Evolutionary conservation across 2,329 filamentous ascomycete genomes (phyloP).

Genomic region (Calonectria montana): DNA sequence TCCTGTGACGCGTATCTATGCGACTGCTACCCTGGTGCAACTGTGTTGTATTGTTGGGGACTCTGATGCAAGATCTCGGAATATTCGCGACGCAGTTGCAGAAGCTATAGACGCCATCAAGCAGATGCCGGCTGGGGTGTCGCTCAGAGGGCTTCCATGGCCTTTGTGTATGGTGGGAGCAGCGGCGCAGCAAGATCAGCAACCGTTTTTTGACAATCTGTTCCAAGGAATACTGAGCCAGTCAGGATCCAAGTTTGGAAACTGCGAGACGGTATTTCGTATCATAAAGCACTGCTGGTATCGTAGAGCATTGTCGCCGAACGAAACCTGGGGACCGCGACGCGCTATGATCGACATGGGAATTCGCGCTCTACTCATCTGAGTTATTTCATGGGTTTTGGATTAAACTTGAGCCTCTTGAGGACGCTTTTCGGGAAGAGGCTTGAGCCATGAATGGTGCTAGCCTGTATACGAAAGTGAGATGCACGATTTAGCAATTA

Average conservation of each 20-base stretch:
- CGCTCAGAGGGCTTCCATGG: slow-evolving; percentile 29
- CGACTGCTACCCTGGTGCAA: slow-evolving; percentile 29
- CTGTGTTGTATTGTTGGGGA: neutral
- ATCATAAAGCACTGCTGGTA: slow-evolving; percentile 32
- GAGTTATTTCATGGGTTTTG: neutral
- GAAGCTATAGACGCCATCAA: slow-evolving; percentile 23
- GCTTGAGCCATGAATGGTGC: neutral
- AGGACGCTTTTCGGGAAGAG: too few relatives aligned
- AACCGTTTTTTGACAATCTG: slow-evolving; percentile 29
- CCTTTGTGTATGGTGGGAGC: slow-evolving; percentile 31
- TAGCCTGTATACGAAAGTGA: neutral
- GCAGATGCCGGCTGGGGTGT: slow-evolving; percentile 18
- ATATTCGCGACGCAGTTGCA: neutral
- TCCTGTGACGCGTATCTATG: slow-evolving; percentile 23
- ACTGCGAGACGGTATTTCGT: slow-evolving; percentile 30
- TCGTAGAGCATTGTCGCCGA: neutral
- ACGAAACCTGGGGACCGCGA: slow-evolving; percentile 26
- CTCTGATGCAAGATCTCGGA: neutral
- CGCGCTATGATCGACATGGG: slow-evolving; percentile 32
- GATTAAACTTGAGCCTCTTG: neutral
- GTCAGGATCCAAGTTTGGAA: slow-evolving; percentile 26
- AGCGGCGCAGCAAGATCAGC: slow-evolving; percentile 21
- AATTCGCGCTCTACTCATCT: slow-evolving; percentile 33
- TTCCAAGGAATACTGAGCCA: slow-evolving; percentile 14
- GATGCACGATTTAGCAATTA: neutral